Evolutionary conservation across 1,139 yeast genomes (phyloP), one percentile per base, ranked within the genome.

Genomic region (Suhomyces ambrosiae): DNA sequence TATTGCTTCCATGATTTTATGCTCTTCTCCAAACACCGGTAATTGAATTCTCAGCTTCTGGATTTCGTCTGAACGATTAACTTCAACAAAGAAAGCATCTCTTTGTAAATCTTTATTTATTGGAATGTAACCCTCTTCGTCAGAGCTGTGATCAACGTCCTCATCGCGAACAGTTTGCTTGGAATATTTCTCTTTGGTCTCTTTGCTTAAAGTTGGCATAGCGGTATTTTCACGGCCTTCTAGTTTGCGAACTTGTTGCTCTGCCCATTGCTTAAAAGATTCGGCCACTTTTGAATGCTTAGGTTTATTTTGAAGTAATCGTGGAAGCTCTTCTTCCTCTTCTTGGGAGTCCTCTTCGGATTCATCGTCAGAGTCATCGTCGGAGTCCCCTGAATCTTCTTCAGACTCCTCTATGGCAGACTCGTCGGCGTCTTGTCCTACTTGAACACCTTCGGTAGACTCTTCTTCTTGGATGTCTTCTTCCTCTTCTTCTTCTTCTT

Each of bases 1-100:
- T 35, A 94, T 77, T 1, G 97, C 96, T 59, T 94, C 99, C 97
- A 94, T 89, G 34, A 94, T 86, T 40, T 80, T 71, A 55, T 88
- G 96, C 54, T 94, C 99, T 60, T 89, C 96, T 7, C 84, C 83
- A 46, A 79, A 87, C 1, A 92, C 97, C 0, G 99, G 99, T 15
- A 94, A 69, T 37, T 80, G 74, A 56, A 81, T 65, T 48, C 98
- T 72, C 28, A 73, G 73, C 26, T 67, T 60, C 54, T 88, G 95
- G 15, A 90, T 76, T 23, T 76, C 81, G 0, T 74, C 78, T 1
- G 79, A 52, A 49, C 98, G 74, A 7, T 71, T 68, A 0, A 92
- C 85, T 12, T 78, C 69, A 9, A 89, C 92, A 44, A 67, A 86
- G 41, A 77, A 78, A 0, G 94, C 82, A 42, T 80, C 76, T 50